Conservation (phyloP, 2,329 filamentous ascomycete species). For the Penicillium thymicola region DNA sequence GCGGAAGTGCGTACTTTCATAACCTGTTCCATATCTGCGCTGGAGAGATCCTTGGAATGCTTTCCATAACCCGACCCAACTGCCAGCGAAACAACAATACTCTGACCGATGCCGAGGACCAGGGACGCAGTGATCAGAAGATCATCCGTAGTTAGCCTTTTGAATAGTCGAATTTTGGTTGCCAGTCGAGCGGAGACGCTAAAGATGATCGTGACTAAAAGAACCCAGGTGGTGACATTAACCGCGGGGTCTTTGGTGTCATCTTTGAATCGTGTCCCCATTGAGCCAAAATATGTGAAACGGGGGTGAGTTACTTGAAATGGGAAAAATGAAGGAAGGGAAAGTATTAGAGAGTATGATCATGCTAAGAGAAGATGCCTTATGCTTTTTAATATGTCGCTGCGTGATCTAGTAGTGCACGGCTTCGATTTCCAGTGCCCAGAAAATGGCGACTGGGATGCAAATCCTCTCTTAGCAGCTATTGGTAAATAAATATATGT, state of each 20-base stretch:
- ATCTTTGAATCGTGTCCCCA: constrained; percentile 21
- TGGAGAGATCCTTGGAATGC: constrained; percentile 13
- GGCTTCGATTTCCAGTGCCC: background rate
- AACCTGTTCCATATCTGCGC: constrained; percentile 12
- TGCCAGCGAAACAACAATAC: constrained; percentile 18
- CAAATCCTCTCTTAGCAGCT: background rate
- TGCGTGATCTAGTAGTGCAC: background rate
- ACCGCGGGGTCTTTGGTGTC: constrained; percentile 23
- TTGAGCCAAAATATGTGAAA: constrained; percentile 1
- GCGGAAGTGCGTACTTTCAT: constrained; percentile 17
- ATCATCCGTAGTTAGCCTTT: constrained; percentile 21
- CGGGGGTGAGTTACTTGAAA: no score
- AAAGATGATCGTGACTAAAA: constrained; percentile 19
- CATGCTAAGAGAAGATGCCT: background rate
- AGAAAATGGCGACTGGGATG: background rate
- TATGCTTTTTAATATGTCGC: background rate
- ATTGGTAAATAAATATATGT: background rate
- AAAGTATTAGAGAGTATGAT: background rate
- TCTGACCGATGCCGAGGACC: constrained; percentile 19
- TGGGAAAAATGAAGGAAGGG: background rate
- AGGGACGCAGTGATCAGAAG: constrained; percentile 19
- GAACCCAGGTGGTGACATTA: constrained; percentile 21
- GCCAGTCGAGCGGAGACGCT: constrained; percentile 22
- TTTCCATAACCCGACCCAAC: constrained; percentile 24
- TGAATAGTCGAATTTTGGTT: constrained; percentile 22